Base-by-base conservation (phyloP, 768 basidiomycete species). In the Psilocybe tampanensis region DNA sequence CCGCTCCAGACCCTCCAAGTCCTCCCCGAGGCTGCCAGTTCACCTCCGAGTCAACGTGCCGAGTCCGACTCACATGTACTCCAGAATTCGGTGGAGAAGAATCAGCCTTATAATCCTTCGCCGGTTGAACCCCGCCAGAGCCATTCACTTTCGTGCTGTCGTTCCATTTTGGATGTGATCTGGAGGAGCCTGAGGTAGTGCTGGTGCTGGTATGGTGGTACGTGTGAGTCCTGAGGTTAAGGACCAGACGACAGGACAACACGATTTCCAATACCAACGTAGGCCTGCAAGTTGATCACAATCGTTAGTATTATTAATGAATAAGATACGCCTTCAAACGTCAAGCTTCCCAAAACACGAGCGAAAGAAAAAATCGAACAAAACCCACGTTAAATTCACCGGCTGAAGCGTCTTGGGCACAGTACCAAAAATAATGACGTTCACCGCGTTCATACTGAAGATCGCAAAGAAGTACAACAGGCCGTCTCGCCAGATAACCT, bases 401-500 rank as follows among this genome's bases (percentile, higher is more conserved):
- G 61, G 60, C 32, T 62, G 56, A 5, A 69, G 39, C 12, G 43
- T 19, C 33, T 54, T 55, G 45, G 64, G 42, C 4, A 52, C 60
- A 17, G 60, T 64, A 2, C 58, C 42, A 43, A 69, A 66, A n/a
- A 69, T 60, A 34, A 66, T 23, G 15, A 69, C 64, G 44, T 67
- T 69, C 39, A 59, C 41, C 8, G 60, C 15, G 42, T 68, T 70
- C 64, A 68, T 67, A 13, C 61, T 54, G 53, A 68, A 67, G 26
- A 70, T 67, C 15, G 62, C 66, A 21, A 64, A 61, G 41, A 70
- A 70, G 52, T 70, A 70, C 17, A 67, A 23, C 2, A 70, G 33
- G 1, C 68, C 67, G 42, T 70, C 67, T 9, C 64, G 59, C 52
- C 56, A 61, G 12, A 61, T 61, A 26, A 57, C 29, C 23, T 55